Conservation (phyloP, 2,329 filamentous ascomycete genomes). For the Pseudocercospora pini-densiflorae region DNA sequence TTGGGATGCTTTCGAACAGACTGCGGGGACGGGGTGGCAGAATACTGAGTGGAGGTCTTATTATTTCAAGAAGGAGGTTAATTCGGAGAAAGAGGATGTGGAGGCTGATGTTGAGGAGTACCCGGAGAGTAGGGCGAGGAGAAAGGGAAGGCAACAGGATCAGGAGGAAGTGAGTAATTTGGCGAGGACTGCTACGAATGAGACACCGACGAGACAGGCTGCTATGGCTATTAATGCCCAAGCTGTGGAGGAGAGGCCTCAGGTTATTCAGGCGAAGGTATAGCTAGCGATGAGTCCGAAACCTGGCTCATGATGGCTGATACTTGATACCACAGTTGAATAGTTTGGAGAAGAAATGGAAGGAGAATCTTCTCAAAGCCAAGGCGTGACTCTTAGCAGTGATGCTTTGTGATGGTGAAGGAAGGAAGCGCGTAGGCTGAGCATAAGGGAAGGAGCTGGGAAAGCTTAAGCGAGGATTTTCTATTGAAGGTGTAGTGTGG, state of each 20-base stretch:
- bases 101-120: conserved; percentile 3
- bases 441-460: neutral
- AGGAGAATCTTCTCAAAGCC: neutral
- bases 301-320: neutral
- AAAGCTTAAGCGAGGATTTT: neutral
- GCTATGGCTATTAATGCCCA: neutral
- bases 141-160: conserved; percentile 9
- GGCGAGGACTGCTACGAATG: conserved; percentile 11
- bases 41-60: conserved; percentile 66
- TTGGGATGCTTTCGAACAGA: conserved; percentile 64
- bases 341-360: neutral
- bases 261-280: conserved; percentile 20
- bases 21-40: conserved; percentile 68
- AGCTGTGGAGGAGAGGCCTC: conserved; percentile 2
- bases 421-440: neutral
- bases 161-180: conserved; percentile 19
- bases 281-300: conserved; percentile 4
- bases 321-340: neutral
- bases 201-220: neutral
- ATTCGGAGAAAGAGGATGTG: neutral
- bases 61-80: neutral
- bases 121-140: neutral
- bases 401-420: neutral
- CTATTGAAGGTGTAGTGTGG: neutral
- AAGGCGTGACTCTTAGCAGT: neutral